Evolutionary conservation across 2,329 filamentous ascomycete genomes (phyloP).

Genomic region (Fusarium sp.): DNA sequence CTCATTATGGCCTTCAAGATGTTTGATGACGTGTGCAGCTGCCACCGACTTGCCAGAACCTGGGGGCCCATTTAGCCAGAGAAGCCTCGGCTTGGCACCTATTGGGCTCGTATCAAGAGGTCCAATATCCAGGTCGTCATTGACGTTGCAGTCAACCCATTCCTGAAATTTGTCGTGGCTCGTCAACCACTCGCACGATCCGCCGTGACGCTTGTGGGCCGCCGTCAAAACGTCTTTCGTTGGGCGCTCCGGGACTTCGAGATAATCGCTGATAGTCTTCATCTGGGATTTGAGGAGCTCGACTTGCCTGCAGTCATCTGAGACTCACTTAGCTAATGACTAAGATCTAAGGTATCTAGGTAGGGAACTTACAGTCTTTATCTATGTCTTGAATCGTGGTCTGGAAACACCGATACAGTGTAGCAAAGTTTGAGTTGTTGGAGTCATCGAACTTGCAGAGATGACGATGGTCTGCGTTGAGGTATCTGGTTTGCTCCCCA

Average conservation of each 20-base stretch:
- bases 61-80: background rate
- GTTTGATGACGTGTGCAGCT: background rate
- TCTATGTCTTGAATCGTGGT: too few relatives aligned
- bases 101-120: background rate
- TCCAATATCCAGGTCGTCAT: background rate
- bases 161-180: background rate
- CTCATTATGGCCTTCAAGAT: background rate
- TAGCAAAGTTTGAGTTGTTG: too few relatives aligned
- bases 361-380: too few relatives aligned
- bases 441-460: too few relatives aligned
- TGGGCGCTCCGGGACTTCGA: background rate
- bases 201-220: background rate
- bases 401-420: too few relatives aligned
- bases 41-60: background rate
- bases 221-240: background rate
- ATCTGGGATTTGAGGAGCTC: background rate
- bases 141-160: background rate
- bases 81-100: background rate
- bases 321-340: background rate
- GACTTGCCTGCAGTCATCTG: background rate
- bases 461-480: too few relatives aligned
- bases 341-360: background rate
- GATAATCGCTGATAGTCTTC: background rate
- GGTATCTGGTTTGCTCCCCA: too few relatives aligned
- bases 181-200: background rate